A percentile compares a stretch with the other conserved stretches of the same genome.
phyloP scores from a whole-genome alignment of 176 grass and related monocot species.

The Musa beccarii region DNA sequence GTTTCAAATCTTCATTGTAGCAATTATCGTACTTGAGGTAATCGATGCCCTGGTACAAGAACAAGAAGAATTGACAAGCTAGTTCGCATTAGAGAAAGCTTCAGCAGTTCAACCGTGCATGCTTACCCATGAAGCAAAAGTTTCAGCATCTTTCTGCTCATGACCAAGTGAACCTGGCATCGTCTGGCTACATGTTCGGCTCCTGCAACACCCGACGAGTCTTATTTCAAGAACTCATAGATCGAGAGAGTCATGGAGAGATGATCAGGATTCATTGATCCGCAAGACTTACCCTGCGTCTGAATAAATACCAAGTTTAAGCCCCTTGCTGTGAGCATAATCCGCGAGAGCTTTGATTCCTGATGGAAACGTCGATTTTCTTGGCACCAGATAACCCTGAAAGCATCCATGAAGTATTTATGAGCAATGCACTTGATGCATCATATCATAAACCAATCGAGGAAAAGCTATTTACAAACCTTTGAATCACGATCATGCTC shows the following conservation, averaged over 20 bases:
- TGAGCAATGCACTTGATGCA: too few relatives aligned
- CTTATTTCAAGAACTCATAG: too few relatives aligned
- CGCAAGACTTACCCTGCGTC: slow-evolving; percentile 60
- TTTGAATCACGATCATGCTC: too few relatives aligned
- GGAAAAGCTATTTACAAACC: too few relatives aligned
- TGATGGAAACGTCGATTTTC: slow-evolving; percentile 25
- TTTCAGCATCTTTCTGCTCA: slow-evolving; percentile 67
- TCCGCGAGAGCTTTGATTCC: slow-evolving; percentile 76
- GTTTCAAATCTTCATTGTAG: slow-evolving; percentile 66
- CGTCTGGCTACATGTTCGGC: slow-evolving; percentile 50
- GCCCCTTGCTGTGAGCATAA: slow-evolving; percentile 79
- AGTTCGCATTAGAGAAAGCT: too few relatives aligned
- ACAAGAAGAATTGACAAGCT: too few relatives aligned
- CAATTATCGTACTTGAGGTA: slow-evolving; percentile 98
- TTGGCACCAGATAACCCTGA: too few relatives aligned
- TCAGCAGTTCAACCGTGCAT: background rate
- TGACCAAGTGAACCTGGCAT: slow-evolving; percentile 74
- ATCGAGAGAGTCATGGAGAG: too few relatives aligned
- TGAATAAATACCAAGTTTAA: slow-evolving; percentile 89
- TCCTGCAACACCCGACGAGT: slow-evolving; percentile 20
- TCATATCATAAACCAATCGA: too few relatives aligned
- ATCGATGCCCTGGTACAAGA: slow-evolving; percentile 47
- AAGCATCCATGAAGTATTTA: too few relatives aligned
- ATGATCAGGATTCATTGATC: background rate
- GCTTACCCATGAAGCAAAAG: slow-evolving; percentile 82